Evolutionary conservation across 1,139 yeast species (phyloP).

Genomic region (Trichomonascaceae sp.): DNA sequence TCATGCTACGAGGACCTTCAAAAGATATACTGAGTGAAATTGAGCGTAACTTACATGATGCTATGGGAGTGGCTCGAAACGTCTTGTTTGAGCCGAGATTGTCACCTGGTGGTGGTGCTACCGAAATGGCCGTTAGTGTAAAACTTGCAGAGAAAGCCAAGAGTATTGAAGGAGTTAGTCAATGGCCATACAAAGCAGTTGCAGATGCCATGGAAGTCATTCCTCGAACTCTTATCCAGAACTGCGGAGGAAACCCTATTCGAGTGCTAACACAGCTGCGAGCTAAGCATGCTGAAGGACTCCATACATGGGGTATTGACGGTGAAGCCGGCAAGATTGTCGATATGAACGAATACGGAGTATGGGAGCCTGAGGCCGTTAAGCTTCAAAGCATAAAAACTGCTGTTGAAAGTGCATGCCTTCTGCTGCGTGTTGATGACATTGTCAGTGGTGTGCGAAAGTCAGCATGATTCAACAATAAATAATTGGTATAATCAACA

Average conservation of each 20-base stretch:
- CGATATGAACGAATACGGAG: slow-evolving; percentile 92
- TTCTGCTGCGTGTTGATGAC: slow-evolving; percentile 91
- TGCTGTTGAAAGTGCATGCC: slow-evolving; percentile 93
- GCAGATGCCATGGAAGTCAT: slow-evolving; percentile 98
- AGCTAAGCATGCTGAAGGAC: slow-evolving; percentile 92
- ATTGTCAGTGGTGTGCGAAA: slow-evolving; percentile 92
- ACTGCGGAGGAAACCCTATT: slow-evolving; percentile 96
- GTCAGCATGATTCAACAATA: slow-evolving; percentile 13
- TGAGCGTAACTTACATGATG: slow-evolving; percentile 96
- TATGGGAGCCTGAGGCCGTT: slow-evolving; percentile 99
- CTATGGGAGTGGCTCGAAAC: slow-evolving; percentile 96
- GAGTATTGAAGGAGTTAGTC: slow-evolving; percentile 88
- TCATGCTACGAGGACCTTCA: slow-evolving; percentile 90
- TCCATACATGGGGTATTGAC: slow-evolving; percentile 79
- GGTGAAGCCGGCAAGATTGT: slow-evolving; percentile 93
- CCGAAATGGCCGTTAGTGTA: slow-evolving; percentile 97
- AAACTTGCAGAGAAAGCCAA: slow-evolving; percentile 85
- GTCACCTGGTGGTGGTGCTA: slow-evolving; percentile 99
- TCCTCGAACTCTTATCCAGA: slow-evolving; percentile 94
- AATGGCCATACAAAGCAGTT: slow-evolving; percentile 98
- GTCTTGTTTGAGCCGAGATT: slow-evolving; percentile 91
- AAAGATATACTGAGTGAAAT: slow-evolving; percentile 94
- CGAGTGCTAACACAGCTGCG: slow-evolving; percentile 82
- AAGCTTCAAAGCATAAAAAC: slow-evolving; percentile 96
- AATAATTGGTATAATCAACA: slow-evolving; percentile 7